These are phyloP conservation scores for Tephrocybe sp. DNA, from an alignment of 768 basidiomycete genomes.

Conservation along the genomic window DNA sequence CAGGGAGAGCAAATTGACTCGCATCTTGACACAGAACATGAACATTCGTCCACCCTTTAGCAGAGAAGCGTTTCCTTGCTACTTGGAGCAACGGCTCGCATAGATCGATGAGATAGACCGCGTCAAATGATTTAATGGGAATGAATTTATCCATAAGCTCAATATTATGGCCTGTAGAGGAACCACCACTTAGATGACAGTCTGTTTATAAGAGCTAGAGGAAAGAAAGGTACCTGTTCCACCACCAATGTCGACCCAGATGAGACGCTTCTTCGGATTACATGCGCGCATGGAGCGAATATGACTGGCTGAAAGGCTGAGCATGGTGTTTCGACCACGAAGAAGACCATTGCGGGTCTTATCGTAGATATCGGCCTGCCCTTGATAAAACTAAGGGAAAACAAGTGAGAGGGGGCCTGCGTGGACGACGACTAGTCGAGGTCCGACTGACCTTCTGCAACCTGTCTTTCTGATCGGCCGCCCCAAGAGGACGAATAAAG, in stretches of 20 bases:
- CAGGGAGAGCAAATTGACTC: slow-evolving; percentile 60
- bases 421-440: no score
- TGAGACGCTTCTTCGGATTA: slow-evolving; percentile 42
- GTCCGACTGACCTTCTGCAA: slow-evolving; percentile 36
- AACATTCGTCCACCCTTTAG: slow-evolving; percentile 72
- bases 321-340: slow-evolving; percentile 71
- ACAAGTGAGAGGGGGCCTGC: background rate
- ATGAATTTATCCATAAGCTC: slow-evolving; percentile 68
- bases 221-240: slow-evolving; percentile 46
- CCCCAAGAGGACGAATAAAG: slow-evolving; percentile 40
- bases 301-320: slow-evolving; percentile 63
- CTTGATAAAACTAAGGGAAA: slow-evolving; percentile 52
- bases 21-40: slow-evolving; percentile 74
- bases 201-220: background rate
- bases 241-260: slow-evolving; percentile 81
- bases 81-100: slow-evolving; percentile 71
- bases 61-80: slow-evolving; percentile 63
- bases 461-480: slow-evolving; percentile 38
- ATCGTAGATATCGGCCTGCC: slow-evolving; percentile 75
- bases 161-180: slow-evolving; percentile 46
- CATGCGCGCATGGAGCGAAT: slow-evolving; percentile 42
- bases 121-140: slow-evolving; percentile 58
- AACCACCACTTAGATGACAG: background rate
- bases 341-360: slow-evolving; percentile 57
- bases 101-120: slow-evolving; percentile 69